phyloP scores from a whole-genome alignment of 2,329 filamentous ascomycete species.

The Apiospora sp. region DNA sequence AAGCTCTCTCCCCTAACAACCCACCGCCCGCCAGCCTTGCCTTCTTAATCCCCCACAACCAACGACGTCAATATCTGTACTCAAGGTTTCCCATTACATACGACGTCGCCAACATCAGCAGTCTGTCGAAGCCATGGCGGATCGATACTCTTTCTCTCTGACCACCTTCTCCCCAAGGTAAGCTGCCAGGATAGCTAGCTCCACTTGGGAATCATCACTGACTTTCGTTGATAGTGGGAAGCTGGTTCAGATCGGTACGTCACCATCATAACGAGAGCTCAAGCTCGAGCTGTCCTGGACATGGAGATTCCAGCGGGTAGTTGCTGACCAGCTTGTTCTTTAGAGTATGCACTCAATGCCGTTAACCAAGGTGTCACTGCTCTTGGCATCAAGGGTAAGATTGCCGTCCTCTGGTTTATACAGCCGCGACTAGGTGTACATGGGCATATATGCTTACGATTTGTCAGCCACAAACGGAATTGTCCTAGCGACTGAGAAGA shows the following conservation, averaged over 20 bases:
- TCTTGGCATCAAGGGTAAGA: conserved; percentile 93
- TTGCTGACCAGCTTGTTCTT: conserved; percentile 24
- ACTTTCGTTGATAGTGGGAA: conserved; percentile 76
- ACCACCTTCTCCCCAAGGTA: conserved; percentile 99
- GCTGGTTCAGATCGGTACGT: conserved; percentile 94
- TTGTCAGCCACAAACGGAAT: conserved; percentile 92
- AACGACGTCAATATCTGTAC: conserved; percentile 23
- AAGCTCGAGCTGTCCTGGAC: background rate
- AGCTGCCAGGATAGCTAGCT: conserved; percentile 45
- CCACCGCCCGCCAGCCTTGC: conserved; percentile 24
- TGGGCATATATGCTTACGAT: conserved; percentile 9
- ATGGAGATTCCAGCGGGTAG: background rate
- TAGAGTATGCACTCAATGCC: conserved; percentile 98
- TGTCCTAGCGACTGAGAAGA: conserved; percentile 98
- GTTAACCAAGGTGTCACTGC: conserved; percentile 99
- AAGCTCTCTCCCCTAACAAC: conserved; percentile 29
- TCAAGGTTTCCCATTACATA: background rate
- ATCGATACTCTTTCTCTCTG: conserved; percentile 98
- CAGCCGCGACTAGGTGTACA: background rate
- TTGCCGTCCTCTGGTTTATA: conserved; percentile 10
- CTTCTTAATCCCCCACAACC: conserved; percentile 26
- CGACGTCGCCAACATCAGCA: background rate
- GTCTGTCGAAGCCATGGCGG: conserved; percentile 74
- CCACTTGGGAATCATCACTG: conserved; percentile 27
- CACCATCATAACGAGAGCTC: conserved; percentile 7